Evolutionary conservation across 371 early-diverging fungal species (phyloP), one percentile per base, ranked within the genome.

Genomic region (Apophysomyces elegans): DNA sequence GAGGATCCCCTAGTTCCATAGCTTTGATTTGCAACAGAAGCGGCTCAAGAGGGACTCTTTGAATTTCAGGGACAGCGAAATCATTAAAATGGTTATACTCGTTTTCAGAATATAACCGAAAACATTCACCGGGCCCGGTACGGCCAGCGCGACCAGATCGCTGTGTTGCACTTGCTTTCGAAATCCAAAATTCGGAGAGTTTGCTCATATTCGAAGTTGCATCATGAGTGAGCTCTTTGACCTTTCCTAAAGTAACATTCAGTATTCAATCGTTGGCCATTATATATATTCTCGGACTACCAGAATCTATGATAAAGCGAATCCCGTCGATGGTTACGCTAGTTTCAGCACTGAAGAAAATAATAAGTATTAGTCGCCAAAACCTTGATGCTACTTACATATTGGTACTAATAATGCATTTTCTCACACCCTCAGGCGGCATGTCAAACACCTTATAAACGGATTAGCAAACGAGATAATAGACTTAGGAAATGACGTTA

Each of bases 91-190:
- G 70, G 12, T 70, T 70, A 66, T 70, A 87, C 39, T 82, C 84
- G 5, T 73, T 68, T 62, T 79, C 70, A 1, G 86, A 84, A 62
- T 85, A 89, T 6, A 89, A 69, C 47, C 88, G 68, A 68, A 75
- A 89, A 41, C 84, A 84, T 67, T 87, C 76, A n/a, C 97, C 97
- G 7, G 85, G 83, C 36, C 88, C 84, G 9, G 91, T 89, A 37
- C 97, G 80, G 21, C 98, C 98, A 7, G 96, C 96, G 32, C 97
- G 83, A 26, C 98, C 98, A 2, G 88, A 76, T 5, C 97, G 87
- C 74, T 97, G 97, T 35, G 79, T 79, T 7, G 91, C 92, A 57
- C 91, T 93, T 21, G 95, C 93, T 62, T 90, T 79, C 4, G 83
- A 83, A 4, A 83, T 78, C 85, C 85, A 84, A 43, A 86, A 86